Percentiles rank a stretch among this genome's conserved stretches.
phyloP scores from a whole-genome alignment of 1,284 basidiomycete genomes.

The Serendipita sp. region DNA sequence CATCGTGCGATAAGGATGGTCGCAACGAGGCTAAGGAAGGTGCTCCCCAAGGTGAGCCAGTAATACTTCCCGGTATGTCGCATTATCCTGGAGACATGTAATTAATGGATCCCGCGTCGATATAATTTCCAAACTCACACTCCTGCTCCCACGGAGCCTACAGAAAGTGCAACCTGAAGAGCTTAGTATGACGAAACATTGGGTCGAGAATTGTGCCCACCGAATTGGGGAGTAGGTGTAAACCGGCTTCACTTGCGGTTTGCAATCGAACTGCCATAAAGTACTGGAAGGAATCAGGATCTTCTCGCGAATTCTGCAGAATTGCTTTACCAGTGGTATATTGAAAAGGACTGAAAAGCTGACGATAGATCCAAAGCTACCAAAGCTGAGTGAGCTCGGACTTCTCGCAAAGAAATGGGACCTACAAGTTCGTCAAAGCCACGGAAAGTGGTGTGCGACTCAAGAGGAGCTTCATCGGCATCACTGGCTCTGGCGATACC shows the following conservation, averaged over 20 bases:
- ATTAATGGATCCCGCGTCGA: not conserved
- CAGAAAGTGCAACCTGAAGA: not conserved
- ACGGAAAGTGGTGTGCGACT: constrained; percentile 68
- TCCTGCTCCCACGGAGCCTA: not conserved
- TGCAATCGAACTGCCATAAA: constrained; percentile 74
- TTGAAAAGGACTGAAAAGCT: constrained; percentile 78
- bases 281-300: constrained; percentile 31
- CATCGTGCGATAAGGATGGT: constrained; percentile 45
- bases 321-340: constrained; percentile 49
- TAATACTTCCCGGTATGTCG: constrained; percentile 71
- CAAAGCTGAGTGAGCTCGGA: not conserved
- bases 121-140: not conserved
- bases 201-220: not conserved
- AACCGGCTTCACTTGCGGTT: constrained; percentile 44
- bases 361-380: constrained; percentile 45
- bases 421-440: constrained; percentile 58
- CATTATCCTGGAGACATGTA: constrained; percentile 47
- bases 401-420: constrained; percentile 14
- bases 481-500: constrained; percentile 65
- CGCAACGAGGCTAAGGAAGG: constrained; percentile 37
- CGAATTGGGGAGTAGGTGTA: not conserved
- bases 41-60: constrained; percentile 49
- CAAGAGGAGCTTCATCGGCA: constrained; percentile 66
- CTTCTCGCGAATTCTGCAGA: constrained; percentile 8
- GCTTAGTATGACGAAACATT: not conserved